A percentile compares a stretch with the other conserved stretches of the same genome.
Evolutionary conservation across 805 yeast species (phyloP).

Genomic region (Sungouiozyma ichnusensis): DNA sequence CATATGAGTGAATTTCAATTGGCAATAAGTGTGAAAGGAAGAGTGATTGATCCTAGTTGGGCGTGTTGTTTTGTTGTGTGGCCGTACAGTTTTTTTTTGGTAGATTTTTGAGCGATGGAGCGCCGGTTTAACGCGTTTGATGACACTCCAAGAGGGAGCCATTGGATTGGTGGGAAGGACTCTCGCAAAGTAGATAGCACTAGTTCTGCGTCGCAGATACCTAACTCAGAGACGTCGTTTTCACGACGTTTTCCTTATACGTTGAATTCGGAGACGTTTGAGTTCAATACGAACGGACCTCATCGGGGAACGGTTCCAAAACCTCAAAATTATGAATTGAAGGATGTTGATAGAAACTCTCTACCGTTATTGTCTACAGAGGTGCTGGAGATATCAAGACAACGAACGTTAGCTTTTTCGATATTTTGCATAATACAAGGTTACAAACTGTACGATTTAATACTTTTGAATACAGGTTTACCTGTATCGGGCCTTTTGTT

Average conservation of each 20-base stretch:
- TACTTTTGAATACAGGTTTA: slow-evolving; percentile 41
- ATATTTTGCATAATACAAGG: slow-evolving; percentile 68
- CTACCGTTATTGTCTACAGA: slow-evolving; percentile 51
- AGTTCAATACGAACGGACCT: too few species aligned
- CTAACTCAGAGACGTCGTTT: background rate
- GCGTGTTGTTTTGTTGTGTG: too few species aligned
- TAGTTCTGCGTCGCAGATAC: background rate
- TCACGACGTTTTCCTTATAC: slow-evolving; percentile 7
- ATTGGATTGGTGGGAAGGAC: slow-evolving; percentile 19
- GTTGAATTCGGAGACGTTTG: background rate
- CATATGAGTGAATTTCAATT: too few species aligned
- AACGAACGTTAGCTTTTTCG: slow-evolving; percentile 56
- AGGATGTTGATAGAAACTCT: background rate
- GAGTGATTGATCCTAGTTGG: background rate
- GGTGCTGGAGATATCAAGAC: slow-evolving; percentile 64
- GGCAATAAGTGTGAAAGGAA: too few species aligned
- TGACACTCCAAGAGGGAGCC: slow-evolving; percentile 24
- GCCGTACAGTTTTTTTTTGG: too few species aligned
- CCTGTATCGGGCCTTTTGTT: slow-evolving; percentile 28
- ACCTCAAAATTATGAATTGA: too few species aligned
- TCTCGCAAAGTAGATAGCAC: slow-evolving; percentile 5
- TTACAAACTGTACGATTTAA: slow-evolving; percentile 70
- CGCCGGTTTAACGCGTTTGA: slow-evolving; percentile 10
- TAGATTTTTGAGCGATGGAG: slow-evolving; percentile 3
- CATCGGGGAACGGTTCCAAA: too few species aligned